Base-by-base conservation (phyloP, 1,139 yeast genomes). In the Pichia sp. region DNA sequence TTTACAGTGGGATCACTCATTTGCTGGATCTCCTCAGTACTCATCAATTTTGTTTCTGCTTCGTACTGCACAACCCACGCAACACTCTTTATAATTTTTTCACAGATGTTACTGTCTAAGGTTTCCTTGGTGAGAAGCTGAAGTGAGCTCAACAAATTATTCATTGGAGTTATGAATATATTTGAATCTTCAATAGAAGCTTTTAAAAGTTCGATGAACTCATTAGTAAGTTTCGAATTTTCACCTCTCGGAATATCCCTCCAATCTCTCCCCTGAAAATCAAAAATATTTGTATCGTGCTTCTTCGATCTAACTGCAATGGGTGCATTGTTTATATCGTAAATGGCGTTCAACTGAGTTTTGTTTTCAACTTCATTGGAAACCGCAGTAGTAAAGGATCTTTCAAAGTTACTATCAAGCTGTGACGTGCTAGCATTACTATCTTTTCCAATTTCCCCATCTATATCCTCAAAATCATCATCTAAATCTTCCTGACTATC, bases 51-150 rank as follows among this genome's bases (percentile, higher is more conserved):
- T 6, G 57, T 51, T 40, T 59, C 62, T 27, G 52, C 50, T 42
- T 71, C 76, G 40, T 61, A 55, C 47, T 68, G 69, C 10, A 78
- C 73, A 32, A 78, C 71, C 51, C 73, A 72, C 1, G 83, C 78
- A 26, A 79, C 67, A 23, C 79, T 72, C 44, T 68, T 62, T 4
- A 76, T 59, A 4, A 71, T 68, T 10, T 63, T 69, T 47, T 68
- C 71, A 3, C 74, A 71, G 11, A 68, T 52, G 28, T 58, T 60
- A 29, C 62, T 60, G 6, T 56, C 55, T n/a, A 54, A 41, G 2
- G 64, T 52, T 52, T 65, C 61, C 27, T 45, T 41, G 10, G 65
- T 64, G 49, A 75, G 61, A 1, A 63, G 54, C 7, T 54, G 54
- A 9, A 59, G 44, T 27, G 70, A 50, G 39, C 66, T 67, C 1